phyloP scores from a whole-genome alignment of 2,329 filamentous ascomycete species.

The Paecilomyces variotii region DNA sequence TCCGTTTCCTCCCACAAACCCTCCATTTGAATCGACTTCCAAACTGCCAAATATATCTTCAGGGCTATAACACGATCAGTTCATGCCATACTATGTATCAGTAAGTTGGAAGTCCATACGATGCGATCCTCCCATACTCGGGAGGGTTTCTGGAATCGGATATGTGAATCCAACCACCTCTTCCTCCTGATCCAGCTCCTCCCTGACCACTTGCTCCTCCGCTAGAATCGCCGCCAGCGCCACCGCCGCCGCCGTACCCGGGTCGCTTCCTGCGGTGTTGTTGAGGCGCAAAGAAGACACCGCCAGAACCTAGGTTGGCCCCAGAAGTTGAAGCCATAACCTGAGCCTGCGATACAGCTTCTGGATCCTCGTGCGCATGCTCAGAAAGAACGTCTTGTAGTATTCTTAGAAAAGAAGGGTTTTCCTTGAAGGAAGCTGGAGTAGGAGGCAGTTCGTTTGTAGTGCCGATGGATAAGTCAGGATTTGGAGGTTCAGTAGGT shows the following conservation, averaged over 20 bases:
- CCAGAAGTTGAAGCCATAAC: slow-evolving; percentile 54
- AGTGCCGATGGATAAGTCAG: slow-evolving; percentile 48
- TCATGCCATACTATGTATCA: background rate
- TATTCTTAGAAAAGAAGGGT: slow-evolving; percentile 48
- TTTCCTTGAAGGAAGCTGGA: slow-evolving; percentile 48
- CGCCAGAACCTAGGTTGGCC: slow-evolving; percentile 45
- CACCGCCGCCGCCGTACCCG: slow-evolving; percentile 24
- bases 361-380: slow-evolving; percentile 48
- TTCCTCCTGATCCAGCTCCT: slow-evolving; percentile 48
- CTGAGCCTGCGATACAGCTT: slow-evolving; percentile 50
- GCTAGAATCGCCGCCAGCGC: slow-evolving; percentile 39
- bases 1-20: slow-evolving; percentile 49
- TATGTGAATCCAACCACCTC: slow-evolving; percentile 57
- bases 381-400: slow-evolving; percentile 49
- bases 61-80: slow-evolving; percentile 31
- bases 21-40: slow-evolving; percentile 51
- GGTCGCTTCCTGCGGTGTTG: slow-evolving; percentile 21
- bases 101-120: slow-evolving; percentile 22
- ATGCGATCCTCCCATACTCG: slow-evolving; percentile 57
- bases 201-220: slow-evolving; percentile 53
- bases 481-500: slow-evolving; percentile 45
- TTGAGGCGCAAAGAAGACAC: slow-evolving; percentile 37
- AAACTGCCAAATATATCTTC: slow-evolving; percentile 60
- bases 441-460: slow-evolving; percentile 49
- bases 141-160: slow-evolving; percentile 53